phyloP scores from a whole-genome alignment of 371 early-diverging fungal species.

The Coelomomyces lativittatus region DNA sequence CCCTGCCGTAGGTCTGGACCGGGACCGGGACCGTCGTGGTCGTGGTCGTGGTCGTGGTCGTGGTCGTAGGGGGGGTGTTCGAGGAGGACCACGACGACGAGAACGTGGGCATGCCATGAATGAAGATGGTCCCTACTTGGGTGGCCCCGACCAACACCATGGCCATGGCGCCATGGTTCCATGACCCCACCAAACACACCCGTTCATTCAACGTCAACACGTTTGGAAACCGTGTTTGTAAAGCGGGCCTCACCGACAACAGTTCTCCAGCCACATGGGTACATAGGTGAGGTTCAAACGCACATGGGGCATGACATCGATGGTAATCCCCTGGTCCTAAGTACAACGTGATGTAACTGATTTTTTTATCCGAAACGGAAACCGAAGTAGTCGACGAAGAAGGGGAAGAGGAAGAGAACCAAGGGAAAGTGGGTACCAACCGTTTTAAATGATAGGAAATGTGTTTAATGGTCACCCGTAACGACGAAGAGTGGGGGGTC shows the following conservation, averaged over 20 bases:
- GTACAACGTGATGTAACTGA: conserved; percentile 53
- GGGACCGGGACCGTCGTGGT: background rate
- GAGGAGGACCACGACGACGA: conserved; percentile 3
- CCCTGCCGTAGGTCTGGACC: background rate
- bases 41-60: background rate
- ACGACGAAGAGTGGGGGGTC: background rate
- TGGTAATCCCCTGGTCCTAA: conserved; percentile 95
- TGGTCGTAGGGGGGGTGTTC: background rate
- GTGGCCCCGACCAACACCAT: conserved; percentile 95
- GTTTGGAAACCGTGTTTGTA: conserved; percentile 58
- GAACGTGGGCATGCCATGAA: conserved; percentile 67
- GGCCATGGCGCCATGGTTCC: conserved; percentile 82
- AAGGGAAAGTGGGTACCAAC: too few species aligned
- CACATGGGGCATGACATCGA: conserved; percentile 88
- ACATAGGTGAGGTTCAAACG: conserved; percentile 69
- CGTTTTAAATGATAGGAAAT: too few species aligned
- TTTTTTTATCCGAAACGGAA: background rate
- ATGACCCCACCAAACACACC: conserved; percentile 70
- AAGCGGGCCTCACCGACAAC: conserved; percentile 77
- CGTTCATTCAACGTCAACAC: conserved; percentile 90
- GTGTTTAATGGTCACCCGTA: background rate
- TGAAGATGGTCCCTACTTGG: conserved; percentile 82
- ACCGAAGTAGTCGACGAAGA: too few species aligned
- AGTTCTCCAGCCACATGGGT: conserved; percentile 86
- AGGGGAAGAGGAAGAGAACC: too few species aligned